A percentile compares a stretch with the other conserved stretches of the same genome.
Evolutionary conservation across 192 early-diverging fungal genomes (phyloP).

Genomic region (Podila epigama): DNA sequence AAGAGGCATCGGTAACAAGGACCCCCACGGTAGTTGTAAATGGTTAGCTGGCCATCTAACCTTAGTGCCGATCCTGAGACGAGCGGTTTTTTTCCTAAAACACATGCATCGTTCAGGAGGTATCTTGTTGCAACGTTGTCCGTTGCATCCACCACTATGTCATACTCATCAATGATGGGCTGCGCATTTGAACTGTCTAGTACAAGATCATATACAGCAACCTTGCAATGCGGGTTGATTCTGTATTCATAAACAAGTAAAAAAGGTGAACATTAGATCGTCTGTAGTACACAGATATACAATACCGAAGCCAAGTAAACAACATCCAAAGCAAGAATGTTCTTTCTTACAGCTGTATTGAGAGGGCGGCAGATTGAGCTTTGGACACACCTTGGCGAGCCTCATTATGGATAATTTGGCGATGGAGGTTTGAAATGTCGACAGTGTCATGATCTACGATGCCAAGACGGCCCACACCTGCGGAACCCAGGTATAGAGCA

Average conservation of each 20-base stretch:
- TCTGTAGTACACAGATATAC: not conserved
- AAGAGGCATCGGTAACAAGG: conserved; percentile 98
- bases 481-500: conserved; percentile 86
- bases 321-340: too few species aligned
- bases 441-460: conserved; percentile 93
- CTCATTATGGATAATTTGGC: conserved; percentile 94
- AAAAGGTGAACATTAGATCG: not conserved
- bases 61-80: conserved; percentile 91
- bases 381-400: conserved; percentile 72
- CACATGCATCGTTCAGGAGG: conserved; percentile 93
- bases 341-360: conserved; percentile 55
- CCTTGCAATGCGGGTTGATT: conserved; percentile 72
- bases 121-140: conserved; percentile 98
- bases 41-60: conserved; percentile 94
- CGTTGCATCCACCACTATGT: conserved; percentile 88
- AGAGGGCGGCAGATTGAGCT: conserved; percentile 74
- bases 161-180: conserved; percentile 75
- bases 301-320: too few species aligned
- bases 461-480: conserved; percentile 86
- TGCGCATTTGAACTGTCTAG: conserved; percentile 86
- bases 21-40: conserved; percentile 90
- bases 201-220: conserved; percentile 70
- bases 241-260: conserved; percentile 35
- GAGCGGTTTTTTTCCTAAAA: conserved; percentile 79
- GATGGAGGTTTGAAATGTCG: conserved; percentile 91